Base-by-base conservation (phyloP, 192 early-diverging fungal species). In the Phycomyces nitens region DNA sequence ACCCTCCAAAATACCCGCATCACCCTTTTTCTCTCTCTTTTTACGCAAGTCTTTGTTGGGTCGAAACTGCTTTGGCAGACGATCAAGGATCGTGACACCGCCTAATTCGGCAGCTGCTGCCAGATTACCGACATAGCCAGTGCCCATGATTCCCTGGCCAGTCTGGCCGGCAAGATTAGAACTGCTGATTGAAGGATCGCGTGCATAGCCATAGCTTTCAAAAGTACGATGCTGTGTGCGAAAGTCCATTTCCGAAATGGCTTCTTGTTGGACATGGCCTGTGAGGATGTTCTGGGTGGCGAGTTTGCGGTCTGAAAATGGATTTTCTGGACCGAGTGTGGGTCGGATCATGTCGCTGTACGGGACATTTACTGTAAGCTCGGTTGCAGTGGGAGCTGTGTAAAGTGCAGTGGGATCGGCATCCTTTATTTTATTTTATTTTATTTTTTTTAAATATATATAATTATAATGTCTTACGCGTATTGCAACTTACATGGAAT, bases 151-250 rank as follows among this genome's bases (percentile, higher is more conserved):
- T 60, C 80, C 80, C 16, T 72, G 57, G 43, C 81, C 80, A 38
- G 54, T 69, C 21, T 72, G 65, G 16, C 81, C 80, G 18, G 59
- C 66, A 2, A 71, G 26, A 20, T 62, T 57, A 15, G 69, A 62
- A 5, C 74, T 66, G 0, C 64, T 63, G 2, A 79, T 53, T 12
- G 83, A 85, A 16, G 96, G 96, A 71, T 99, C 89, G 16, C 85
- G 74, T 11, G 95, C 89, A 60, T 86, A 90, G 3, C 94, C 94
- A 64, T 80, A 86, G 7, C 88, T 86, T 39, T 86, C 72, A 65
- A 89, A 96, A 8, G 92, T 90, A 50, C 94, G 87, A 64, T 94
- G 86, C 77, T 97, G 89, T 39, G 85, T 82, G 24, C 89, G 80
- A 56, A 99, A 99, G 63, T 84, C 77, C 56, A 67, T 56, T 56